Base-by-base conservation (phyloP, 1,284 basidiomycete genomes). In the Fistulinella cinereoalba region DNA sequence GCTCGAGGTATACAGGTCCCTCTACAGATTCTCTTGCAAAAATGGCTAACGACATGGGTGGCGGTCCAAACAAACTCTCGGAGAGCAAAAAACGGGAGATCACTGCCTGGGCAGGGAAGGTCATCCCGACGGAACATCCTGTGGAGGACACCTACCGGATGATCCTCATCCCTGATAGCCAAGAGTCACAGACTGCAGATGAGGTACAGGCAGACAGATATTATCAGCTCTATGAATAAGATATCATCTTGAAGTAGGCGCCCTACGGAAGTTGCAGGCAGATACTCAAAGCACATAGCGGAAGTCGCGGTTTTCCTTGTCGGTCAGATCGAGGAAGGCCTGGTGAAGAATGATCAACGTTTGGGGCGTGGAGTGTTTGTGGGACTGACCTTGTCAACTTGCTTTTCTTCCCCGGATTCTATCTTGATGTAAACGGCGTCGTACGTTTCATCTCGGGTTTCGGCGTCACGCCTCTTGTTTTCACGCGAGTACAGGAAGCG, bases 251-350 rank as follows among this genome's bases (percentile, higher is more conserved):
- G 16, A 19, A 13, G 12, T 10, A 19, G n/a, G 21, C 11, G 22
- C 25, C 37, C 28, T 11, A 32, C 23, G 15, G 41, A 18, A 6
- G 33, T 36, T 21, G 38, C 32, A n/a, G 15, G 24, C 2, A 3
- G 22, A 37, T 13, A 19, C 23, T 53, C 56, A 79, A 29, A 79
- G 57, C 16, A 77, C 67, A 56, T 81, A 82, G 50, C 80, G 74
- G 66, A 81, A 82, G 40, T 81, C 79, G 34, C 70, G 70, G 45
- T 83, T 83, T 61, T 82, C 73, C 15, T 70, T 71, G 52, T 85
- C 84, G 3, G 84, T 86, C 23, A 86, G 68, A 60, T 86, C 84
- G 41, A 85, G 72, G 74, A 86, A 84, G 39, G 73, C 78, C 72
- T 81, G n/a, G 44, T 34, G 18, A 29, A 43, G 8, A 10, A 19